Evolutionary conservation across 192 early-diverging fungal genomes (phyloP).

Genomic region (Coemansia sp.): DNA sequence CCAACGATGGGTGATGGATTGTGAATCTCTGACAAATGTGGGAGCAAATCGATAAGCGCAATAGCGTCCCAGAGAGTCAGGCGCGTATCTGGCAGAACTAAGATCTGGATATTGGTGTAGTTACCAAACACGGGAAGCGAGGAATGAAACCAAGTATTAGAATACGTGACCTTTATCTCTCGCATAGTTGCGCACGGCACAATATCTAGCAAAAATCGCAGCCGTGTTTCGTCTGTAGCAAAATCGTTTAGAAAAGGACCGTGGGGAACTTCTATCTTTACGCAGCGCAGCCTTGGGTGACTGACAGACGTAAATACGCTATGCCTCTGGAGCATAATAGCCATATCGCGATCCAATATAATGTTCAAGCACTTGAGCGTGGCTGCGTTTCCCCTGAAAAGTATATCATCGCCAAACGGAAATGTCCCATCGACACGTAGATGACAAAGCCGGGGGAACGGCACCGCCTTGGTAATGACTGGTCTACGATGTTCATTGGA

Average conservation of each 20-base stretch:
- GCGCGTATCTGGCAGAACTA: neutral
- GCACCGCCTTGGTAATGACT: neutral
- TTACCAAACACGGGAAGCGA: neutral
- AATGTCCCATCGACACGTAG: neutral
- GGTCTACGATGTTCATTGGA: too few relatives aligned
- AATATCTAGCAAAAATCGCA: neutral
- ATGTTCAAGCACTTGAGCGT: constrained; percentile 8
- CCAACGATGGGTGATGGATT: neutral
- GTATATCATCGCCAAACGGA: constrained; percentile 17
- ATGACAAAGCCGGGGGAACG: constrained; percentile 10
- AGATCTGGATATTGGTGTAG: neutral
- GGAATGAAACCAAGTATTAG: neutral
- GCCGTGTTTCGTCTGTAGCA: neutral
- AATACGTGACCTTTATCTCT: neutral
- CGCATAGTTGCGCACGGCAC: neutral
- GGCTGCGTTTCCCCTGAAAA: constrained; percentile 11
- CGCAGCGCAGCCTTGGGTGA: neutral
- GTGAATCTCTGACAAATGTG: neutral
- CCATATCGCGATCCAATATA: neutral
- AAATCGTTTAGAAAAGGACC: neutral
- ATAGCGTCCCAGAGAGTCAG: neutral
- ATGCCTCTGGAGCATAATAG: constrained; percentile 4
- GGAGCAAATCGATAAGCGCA: neutral
- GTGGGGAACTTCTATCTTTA: neutral
- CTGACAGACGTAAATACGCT: constrained; percentile 3